These are phyloP conservation scores for Kandelia obovata DNA, from an alignment of 345 rosid genomes.

Conservation along the genomic window DNA sequence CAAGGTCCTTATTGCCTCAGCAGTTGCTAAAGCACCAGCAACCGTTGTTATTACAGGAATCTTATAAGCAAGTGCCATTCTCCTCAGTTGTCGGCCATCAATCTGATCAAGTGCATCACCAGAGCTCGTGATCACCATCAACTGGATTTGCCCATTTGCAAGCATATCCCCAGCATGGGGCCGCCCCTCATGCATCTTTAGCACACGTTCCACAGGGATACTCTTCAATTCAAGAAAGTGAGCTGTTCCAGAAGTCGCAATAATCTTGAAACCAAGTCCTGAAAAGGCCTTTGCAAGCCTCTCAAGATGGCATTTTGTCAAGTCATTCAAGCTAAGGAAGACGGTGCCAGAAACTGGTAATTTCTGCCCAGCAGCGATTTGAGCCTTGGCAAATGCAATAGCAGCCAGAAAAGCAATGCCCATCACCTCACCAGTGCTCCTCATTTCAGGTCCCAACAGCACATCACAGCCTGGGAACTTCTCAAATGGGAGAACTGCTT, in stretches of 20 bases:
- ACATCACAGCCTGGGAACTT: constrained; percentile 95
- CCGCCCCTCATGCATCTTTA: constrained; percentile 91
- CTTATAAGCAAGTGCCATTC: constrained; percentile 93
- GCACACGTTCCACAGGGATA: constrained; percentile 64
- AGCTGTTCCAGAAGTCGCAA: constrained; percentile 92
- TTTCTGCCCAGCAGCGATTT: constrained; percentile 88
- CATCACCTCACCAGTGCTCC: constrained; percentile 97
- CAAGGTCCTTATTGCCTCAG: constrained; percentile 79
- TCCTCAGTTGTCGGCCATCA: constrained; percentile 77
- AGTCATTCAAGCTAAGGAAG: constrained; percentile 85
- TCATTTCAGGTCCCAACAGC: constrained; percentile 92
- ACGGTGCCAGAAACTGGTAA: constrained; percentile 83
- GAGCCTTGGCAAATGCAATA: constrained; percentile 88
- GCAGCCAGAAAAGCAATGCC: constrained; percentile 68
- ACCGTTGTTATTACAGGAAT: constrained; percentile 89
- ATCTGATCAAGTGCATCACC: constrained; percentile 81
- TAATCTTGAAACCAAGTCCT: constrained; percentile 66
- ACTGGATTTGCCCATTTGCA: constrained; percentile 82
- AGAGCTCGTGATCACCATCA: constrained; percentile 92
- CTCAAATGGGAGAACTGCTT: constrained; percentile 94
- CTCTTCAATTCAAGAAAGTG: constrained; percentile 72
- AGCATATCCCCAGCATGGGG: constrained; percentile 97
- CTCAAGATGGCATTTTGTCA: constrained; percentile 76
- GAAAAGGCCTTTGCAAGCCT: constrained; percentile 71
- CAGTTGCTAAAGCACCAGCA: constrained; percentile 89